Evolutionary conservation across 2,329 filamentous ascomycete species (phyloP).

Genomic region (Phialophora verrucosa): DNA sequence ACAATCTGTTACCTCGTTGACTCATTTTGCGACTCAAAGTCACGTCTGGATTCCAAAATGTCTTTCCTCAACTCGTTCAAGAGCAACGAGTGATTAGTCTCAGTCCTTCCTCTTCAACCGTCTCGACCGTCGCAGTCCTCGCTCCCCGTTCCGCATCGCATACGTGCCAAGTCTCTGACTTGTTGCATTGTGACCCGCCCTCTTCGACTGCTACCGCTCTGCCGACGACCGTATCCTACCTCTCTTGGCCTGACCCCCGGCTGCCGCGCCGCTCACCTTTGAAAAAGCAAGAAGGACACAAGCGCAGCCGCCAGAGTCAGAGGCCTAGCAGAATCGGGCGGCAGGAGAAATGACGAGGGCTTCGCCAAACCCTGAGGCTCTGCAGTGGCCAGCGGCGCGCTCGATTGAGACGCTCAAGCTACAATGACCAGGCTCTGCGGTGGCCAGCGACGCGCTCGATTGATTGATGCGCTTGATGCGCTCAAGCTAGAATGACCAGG

Average conservation of each 20-base stretch:
- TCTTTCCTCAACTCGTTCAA: too few species aligned
- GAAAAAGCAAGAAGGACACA: slow-evolving; percentile 10
- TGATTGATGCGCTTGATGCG: too few species aligned
- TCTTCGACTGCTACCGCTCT: slow-evolving; percentile 20
- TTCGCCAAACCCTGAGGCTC: slow-evolving; percentile 36
- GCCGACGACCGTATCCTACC: slow-evolving; percentile 36
- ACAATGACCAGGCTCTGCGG: slow-evolving; percentile 41
- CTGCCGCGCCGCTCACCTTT: not conserved
- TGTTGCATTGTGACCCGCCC: slow-evolving; percentile 5
- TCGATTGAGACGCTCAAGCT: slow-evolving; percentile 35
- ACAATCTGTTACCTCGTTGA: too few species aligned
- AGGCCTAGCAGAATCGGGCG: not conserved
- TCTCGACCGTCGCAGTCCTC: slow-evolving; percentile 24
- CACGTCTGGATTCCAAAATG: too few species aligned
- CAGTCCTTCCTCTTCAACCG: slow-evolving; percentile 21
- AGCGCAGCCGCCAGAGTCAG: slow-evolving; percentile 13
- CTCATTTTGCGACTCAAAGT: too few species aligned
- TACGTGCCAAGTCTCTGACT: slow-evolving; percentile 22
- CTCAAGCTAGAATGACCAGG: too few species aligned
- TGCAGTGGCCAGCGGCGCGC: slow-evolving; percentile 26
- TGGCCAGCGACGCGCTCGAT: too few species aligned
- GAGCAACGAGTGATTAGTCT: too few species aligned
- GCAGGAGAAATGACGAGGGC: slow-evolving; percentile 33
- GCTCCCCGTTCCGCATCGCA: slow-evolving; percentile 22
- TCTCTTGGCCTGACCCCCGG: slow-evolving; percentile 20